These are phyloP conservation scores for Phlegmacium glaucopus DNA, from an alignment of 768 basidiomycete genomes.

Conservation along the genomic window DNA sequence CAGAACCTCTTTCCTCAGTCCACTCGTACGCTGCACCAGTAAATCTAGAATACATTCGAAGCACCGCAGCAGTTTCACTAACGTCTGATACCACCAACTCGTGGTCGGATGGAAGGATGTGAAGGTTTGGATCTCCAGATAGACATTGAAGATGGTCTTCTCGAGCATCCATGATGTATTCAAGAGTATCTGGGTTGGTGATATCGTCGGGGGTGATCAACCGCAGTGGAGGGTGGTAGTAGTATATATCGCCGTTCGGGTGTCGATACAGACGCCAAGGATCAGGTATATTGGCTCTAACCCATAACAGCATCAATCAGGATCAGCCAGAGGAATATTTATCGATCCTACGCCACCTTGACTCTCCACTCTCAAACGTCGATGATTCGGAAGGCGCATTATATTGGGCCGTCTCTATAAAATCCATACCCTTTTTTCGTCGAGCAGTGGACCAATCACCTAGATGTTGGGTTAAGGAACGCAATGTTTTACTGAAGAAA, in stretches of 20 bases:
- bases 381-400: conserved; percentile 10
- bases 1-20: conserved; percentile 32
- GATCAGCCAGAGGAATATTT: neutral
- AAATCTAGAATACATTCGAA: conserved; percentile 36
- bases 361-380: conserved; percentile 1
- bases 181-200: conserved; percentile 27
- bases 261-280: conserved; percentile 36
- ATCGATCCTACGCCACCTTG: conserved; percentile 7
- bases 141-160: conserved; percentile 35
- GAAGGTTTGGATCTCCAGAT: conserved; percentile 23
- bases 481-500: conserved; percentile 5
- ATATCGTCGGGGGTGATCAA: conserved; percentile 40
- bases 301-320: conserved; percentile 7
- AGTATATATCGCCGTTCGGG: conserved; percentile 46
- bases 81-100: conserved; percentile 39
- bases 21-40: conserved; percentile 31
- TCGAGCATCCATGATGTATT: conserved; percentile 30
- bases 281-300: conserved; percentile 15
- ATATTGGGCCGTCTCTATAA: conserved; percentile 20
- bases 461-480: conserved; percentile 4
- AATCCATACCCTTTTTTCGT: conserved; percentile 16
- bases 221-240: conserved; percentile 31
- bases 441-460: conserved; percentile 7
- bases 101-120: conserved; percentile 33
- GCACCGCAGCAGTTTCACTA: conserved; percentile 29